Evolutionary conservation across 2,329 filamentous ascomycete species (phyloP).

Genomic region (Exophiala sideris): DNA sequence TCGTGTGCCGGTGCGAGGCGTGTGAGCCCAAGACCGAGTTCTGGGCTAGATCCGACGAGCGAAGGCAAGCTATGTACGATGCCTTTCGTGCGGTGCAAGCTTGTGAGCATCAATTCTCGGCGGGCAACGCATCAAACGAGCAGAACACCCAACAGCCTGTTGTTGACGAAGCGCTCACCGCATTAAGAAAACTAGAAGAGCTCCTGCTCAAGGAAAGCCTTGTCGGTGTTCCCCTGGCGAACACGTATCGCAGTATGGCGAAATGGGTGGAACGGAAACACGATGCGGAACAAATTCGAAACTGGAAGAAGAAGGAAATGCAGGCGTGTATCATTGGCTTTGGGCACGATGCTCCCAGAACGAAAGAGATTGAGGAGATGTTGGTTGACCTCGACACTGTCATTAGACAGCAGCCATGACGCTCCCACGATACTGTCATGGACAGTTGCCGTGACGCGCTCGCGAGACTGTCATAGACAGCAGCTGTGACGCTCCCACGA

Average conservation of each 20-base stretch:
- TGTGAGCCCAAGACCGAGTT: conserved; percentile 22
- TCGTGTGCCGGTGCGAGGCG: conserved; percentile 25
- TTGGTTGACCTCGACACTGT: conserved; percentile 1
- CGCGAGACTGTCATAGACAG: too few species aligned
- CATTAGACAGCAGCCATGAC: too few species aligned
- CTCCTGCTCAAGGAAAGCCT: conserved; percentile 25
- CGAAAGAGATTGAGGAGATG: conserved; percentile 10
- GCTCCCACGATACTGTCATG: too few species aligned
- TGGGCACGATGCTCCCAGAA: conserved; percentile 13
- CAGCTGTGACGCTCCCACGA: too few species aligned
- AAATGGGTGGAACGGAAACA: conserved; percentile 22
- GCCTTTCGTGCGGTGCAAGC: conserved; percentile 10
- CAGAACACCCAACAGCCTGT: background rate
- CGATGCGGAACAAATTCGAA: background rate
- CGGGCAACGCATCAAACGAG: background rate
- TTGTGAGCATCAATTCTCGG: conserved; percentile 13
- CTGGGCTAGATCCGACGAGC: conserved; percentile 24
- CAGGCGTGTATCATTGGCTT: conserved; percentile 13
- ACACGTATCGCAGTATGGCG: conserved; percentile 22
- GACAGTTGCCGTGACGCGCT: too few species aligned
- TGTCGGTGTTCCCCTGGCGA: conserved; percentile 19
- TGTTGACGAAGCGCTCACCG: conserved; percentile 3
- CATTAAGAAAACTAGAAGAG: conserved; percentile 13
- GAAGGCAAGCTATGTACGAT: conserved; percentile 23
- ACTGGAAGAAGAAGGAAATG: conserved; percentile 20